Conservation (phyloP, 345 rosid species). For the Ceriops decandra region DNA sequence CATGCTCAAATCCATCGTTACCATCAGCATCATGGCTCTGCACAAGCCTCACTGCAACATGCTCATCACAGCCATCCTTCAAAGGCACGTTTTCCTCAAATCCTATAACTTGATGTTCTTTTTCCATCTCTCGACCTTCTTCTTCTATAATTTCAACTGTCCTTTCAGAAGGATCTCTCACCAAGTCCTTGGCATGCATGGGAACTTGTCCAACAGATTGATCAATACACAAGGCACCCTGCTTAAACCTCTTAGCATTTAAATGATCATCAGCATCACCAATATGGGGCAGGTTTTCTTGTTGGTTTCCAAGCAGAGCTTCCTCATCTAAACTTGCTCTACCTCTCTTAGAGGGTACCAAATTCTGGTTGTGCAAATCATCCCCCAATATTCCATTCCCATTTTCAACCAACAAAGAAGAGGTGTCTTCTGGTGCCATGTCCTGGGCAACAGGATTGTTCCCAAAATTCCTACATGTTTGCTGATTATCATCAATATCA, state of each 20-base stretch:
- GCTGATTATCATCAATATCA: constrained; percentile 12
- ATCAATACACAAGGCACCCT: constrained; percentile 4
- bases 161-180: constrained; percentile 14
- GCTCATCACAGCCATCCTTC: constrained; percentile 18
- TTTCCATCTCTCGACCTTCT: constrained; percentile 9
- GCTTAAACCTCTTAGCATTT: constrained; percentile 39
- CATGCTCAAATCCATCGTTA: constrained; percentile 15
- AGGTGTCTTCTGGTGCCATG: constrained; percentile 16
- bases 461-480: constrained; percentile 4
- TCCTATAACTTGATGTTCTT: constrained; percentile 18
- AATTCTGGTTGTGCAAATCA: constrained; percentile 3
- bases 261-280: constrained; percentile 7
- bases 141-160: constrained; percentile 7
- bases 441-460: constrained; percentile 6
- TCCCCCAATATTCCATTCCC: constrained; percentile 17
- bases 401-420: constrained; percentile 19
- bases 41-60: constrained; percentile 15
- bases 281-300: constrained; percentile 9
- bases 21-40: constrained; percentile 14
- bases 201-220: constrained; percentile 8
- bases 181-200: background rate
- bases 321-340: constrained; percentile 21
- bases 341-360: constrained; percentile 31
- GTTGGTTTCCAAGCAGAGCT: constrained; percentile 6
- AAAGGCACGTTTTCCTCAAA: constrained; percentile 14